Conservation (phyloP, 345 rosid genomes). For the Populus deltoides region DNA sequence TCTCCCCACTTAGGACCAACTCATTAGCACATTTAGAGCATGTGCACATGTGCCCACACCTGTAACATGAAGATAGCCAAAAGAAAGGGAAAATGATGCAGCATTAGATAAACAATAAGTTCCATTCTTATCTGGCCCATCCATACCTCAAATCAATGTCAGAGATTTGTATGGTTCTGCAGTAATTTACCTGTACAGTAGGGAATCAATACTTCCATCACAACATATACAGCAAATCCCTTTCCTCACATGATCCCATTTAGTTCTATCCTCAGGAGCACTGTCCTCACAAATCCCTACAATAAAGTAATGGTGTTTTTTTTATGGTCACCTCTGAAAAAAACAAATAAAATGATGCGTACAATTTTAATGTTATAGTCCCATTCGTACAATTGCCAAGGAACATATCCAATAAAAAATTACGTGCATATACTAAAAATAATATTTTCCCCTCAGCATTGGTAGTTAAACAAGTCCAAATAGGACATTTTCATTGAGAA, state of each 20-base stretch:
- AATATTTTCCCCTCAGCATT: neutral
- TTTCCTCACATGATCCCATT: slow-evolving; percentile 77
- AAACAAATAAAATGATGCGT: neutral
- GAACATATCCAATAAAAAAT: neutral
- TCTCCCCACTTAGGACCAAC: slow-evolving; percentile 64
- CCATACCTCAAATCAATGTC: neutral
- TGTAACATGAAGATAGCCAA: slow-evolving; percentile 22
- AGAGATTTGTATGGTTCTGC: neutral
- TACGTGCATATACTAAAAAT: neutral
- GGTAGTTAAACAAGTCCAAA: neutral
- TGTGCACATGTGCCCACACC: slow-evolving; percentile 98
- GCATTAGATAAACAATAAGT: neutral
- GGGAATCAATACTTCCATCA: slow-evolving; percentile 63
- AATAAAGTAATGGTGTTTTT: slow-evolving; percentile 1
- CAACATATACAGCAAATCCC: slow-evolving; percentile 81
- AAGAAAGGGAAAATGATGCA: neutral
- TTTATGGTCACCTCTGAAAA: slow-evolving; percentile 1
- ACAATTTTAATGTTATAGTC: neutral
- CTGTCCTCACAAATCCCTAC: slow-evolving; percentile 46
- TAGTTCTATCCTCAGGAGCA: slow-evolving; percentile 43
- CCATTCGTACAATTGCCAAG: neutral
- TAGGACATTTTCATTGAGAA: neutral
- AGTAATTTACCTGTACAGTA: slow-evolving; percentile 69
- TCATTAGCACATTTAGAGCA: slow-evolving; percentile 80
- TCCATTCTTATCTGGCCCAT: neutral